Percentiles rank a stretch among this genome's conserved stretches.
phyloP scores from a whole-genome alignment of 192 early-diverging fungal genomes.

The Backusella psychrophila region DNA sequence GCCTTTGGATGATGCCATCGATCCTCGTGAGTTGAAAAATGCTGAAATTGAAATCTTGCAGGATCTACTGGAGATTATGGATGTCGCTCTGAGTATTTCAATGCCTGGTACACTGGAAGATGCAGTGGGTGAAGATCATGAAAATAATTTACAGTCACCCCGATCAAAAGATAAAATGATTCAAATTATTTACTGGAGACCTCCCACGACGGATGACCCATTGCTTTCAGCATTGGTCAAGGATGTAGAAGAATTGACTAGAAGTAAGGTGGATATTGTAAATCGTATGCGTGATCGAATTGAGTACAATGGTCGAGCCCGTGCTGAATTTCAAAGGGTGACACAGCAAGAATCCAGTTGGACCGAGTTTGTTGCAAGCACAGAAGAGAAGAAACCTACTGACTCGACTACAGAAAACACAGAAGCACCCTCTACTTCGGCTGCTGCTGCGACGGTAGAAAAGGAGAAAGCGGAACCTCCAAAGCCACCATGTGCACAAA shows the following conservation, averaged over 20 bases:
- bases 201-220: conserved; percentile 37
- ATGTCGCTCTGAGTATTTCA: conserved; percentile 47
- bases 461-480: neutral
- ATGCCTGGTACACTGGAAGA: conserved; percentile 38
- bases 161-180: conserved; percentile 53
- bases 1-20: conserved; percentile 12
- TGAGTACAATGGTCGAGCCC: conserved; percentile 32
- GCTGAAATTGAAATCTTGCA: conserved; percentile 29
- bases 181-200: conserved; percentile 50
- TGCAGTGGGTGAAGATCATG: conserved; percentile 2
- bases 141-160: conserved; percentile 36
- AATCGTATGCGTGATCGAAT: conserved; percentile 40
- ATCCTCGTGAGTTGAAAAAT: conserved; percentile 12
- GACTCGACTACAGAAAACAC: neutral
- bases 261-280: conserved; percentile 31
- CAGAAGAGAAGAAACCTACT: conserved; percentile 1
- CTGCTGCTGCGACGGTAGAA: neutral
- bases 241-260: conserved; percentile 31
- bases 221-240: conserved; percentile 11
- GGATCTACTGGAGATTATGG: conserved; percentile 42
- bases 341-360: conserved; percentile 32
- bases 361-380: conserved; percentile 32
- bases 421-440: neutral
- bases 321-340: conserved; percentile 28
- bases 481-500: neutral